Base-by-base conservation (phyloP, 306 rosid species). In the Acacia confusa region DNA sequence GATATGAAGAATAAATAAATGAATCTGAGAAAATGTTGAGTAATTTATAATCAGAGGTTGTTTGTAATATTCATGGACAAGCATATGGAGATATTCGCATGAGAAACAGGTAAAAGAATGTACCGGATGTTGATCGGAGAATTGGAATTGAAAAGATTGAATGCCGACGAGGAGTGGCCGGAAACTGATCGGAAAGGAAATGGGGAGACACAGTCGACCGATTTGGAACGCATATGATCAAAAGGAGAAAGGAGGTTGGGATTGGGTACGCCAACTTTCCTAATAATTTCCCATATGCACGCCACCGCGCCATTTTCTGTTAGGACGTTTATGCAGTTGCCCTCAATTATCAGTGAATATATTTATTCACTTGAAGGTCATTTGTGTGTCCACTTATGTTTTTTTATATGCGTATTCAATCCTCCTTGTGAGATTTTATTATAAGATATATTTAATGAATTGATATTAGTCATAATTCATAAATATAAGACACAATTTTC, bases 81-180 rank as follows among this genome's bases (percentile, higher is more conserved):
- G 53, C 36, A 24, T 17, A 25, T 43, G 48, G 57, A 22, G 75
- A 24, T 22, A 22, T 66, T 25, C 52, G 22, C 9, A 13, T 11
- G 74, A 40, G 1, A 25, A 15, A 20, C 1, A 36, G 32, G 32
- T 41, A 14, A 25, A 6, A 24, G 32, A 70, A 44, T 24, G 22
- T 70, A 70, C 57, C 57, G 36, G 75, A 70, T 13, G 28, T 43
- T 70, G 57, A 70, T 14, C 75, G 3, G 75, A 70, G n/a, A 25
- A 43, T 22, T 25, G 38, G 57, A n/a, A 41, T 12, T 70, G 7
- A 6, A 24, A 9, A 45, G 6, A 1, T 16, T 0, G 17, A 44
- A 44, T 43, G 36, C 36, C 34, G 20, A 69, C 2, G 11, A 69
- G 20, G 20, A 14, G 17, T 68, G 74, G 55, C 55, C 74, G 55